Base-by-base conservation (phyloP, 345 rosid genomes). In the Limnanthes douglasii region DNA sequence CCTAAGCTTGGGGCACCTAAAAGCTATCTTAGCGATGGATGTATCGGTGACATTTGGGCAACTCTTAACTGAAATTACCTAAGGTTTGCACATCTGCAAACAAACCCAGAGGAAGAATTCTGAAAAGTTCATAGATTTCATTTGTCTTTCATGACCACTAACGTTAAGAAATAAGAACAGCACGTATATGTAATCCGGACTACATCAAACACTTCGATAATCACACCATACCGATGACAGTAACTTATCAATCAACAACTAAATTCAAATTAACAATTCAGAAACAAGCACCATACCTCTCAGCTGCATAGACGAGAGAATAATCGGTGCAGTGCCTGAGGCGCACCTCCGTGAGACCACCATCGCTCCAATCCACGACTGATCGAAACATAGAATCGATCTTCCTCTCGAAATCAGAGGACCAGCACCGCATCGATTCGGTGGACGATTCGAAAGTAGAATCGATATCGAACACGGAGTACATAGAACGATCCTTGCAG, bases 271-370 rank as follows among this genome's bases (percentile, higher is more conserved):
- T n/a, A n/a, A n/a, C n/a, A n/a, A n/a, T n/a, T n/a, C n/a, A n/a
- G n/a, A n/a, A n/a, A n/a, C n/a, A 3, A 39, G 16, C 31, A 18
- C 32, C 0, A 31, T 41, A 60, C 94, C 88, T 78, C 17, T 76
- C 73, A 13, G 93, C 77, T 8, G 34, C 74, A 47, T 63, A 56
- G 48, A 48, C 46, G 48, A 88, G 54, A 16, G 95, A 50, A 17
- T 42, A 62, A 51, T 88, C 90, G 41, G 90, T 78, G 73, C 97
- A 78, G 73, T 82, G 90, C 15, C 83, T 65, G 19, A 77, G 51
- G 10, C 65, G 79, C 41, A 88, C 69, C 45, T 57, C 55, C 2
- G 73, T 51, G 22, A 88, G 74, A 12, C 56, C 47, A 3, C 67
- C 76, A 17, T 44, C 51, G 67, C 83, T 73, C 93, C 83, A 79